Evolutionary conservation across 73 alveolate genomes (phyloP).

Genomic region (Tetrahymena borealis): DNA sequence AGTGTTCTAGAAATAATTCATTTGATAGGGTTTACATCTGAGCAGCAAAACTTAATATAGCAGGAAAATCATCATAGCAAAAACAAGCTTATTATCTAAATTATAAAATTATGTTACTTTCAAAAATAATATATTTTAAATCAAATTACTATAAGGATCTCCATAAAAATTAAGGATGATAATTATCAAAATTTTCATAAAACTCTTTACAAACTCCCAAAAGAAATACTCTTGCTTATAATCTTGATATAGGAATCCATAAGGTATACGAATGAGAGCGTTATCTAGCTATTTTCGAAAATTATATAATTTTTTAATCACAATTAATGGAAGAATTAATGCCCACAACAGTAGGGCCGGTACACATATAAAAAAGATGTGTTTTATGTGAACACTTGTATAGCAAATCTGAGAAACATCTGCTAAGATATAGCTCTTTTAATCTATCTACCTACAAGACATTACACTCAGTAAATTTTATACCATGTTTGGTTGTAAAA

Average conservation of each 20-base stretch:
- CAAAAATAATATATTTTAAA: neutral
- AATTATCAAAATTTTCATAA: neutral
- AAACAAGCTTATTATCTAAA: neutral
- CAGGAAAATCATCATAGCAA: neutral
- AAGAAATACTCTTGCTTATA: neutral
- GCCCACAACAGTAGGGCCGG: neutral
- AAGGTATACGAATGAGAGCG: neutral
- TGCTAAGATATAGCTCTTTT: neutral
- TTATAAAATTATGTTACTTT: neutral
- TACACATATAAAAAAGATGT: neutral
- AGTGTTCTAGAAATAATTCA: neutral
- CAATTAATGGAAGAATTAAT: neutral
- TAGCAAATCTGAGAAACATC: neutral
- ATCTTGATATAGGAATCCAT: neutral
- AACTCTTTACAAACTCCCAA: neutral
- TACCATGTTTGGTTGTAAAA: neutral
- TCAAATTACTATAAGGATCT: neutral
- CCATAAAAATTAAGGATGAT: neutral
- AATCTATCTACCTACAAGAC: neutral
- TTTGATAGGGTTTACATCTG: neutral
- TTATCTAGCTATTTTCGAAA: neutral
- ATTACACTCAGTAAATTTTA: neutral
- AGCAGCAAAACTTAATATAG: neutral
- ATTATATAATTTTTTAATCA: neutral
- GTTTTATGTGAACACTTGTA: neutral